These are phyloP conservation scores for Apium graveolens DNA, from an alignment of 129 eudicot genomes.

Conservation along the genomic window DNA sequence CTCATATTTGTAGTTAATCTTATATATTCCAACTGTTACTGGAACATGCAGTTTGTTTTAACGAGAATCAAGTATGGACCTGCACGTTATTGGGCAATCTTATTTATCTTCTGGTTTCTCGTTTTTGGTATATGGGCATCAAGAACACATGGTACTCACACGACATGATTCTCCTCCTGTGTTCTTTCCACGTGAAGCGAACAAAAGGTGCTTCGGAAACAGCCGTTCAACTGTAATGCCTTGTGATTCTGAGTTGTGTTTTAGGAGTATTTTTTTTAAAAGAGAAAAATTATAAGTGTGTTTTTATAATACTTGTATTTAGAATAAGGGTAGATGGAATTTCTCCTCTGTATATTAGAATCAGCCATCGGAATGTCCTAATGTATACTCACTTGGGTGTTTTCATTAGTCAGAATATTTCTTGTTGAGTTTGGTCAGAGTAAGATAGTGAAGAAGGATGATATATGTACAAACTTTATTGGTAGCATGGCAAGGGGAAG, in stretches of 20 bases:
- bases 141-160: slow-evolving; percentile 43
- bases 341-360: not conserved
- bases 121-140: slow-evolving; percentile 70
- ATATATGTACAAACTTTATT: not conserved
- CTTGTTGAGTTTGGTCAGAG: not conserved
- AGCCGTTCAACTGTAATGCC: not conserved
- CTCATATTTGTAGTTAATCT: not conserved
- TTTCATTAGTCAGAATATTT: not conserved
- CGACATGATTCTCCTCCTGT: slow-evolving; percentile 21
- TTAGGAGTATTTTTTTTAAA: not conserved
- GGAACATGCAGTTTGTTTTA: slow-evolving; percentile 47
- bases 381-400: not conserved
- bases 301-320: not conserved
- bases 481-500: not conserved
- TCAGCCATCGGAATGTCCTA: not conserved
- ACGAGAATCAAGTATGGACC: slow-evolving; percentile 66
- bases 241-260: not conserved
- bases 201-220: not conserved
- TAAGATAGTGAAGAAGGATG: not conserved
- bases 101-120: slow-evolving; percentile 66
- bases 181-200: not conserved
- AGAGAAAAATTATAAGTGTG: not conserved
- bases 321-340: not conserved
- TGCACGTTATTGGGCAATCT: slow-evolving; percentile 64
- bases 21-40: not conserved